Percentiles rank a stretch among this genome's conserved stretches.
These are phyloP conservation scores for Strigomonas galati DNA, from an alignment of 208 protist species.

Conservation along the genomic window DNA sequence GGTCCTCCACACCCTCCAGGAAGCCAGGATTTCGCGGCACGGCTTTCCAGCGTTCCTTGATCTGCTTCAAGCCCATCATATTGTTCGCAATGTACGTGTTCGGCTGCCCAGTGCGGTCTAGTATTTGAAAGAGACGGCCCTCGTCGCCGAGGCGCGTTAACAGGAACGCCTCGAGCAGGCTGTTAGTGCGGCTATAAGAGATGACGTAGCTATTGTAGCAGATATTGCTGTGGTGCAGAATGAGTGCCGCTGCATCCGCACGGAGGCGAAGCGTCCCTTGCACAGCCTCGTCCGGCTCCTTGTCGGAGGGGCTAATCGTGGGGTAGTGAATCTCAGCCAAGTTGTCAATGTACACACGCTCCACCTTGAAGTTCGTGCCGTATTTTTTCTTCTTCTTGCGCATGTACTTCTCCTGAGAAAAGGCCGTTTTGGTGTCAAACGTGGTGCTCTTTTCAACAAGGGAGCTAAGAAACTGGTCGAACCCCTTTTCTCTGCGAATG, in stretches of 20 bases:
- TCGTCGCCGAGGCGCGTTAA: conserved; percentile 65
- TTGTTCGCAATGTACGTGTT: conserved; percentile 58
- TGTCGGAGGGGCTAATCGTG: conserved; percentile 76
- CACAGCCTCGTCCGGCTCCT: conserved; percentile 52
- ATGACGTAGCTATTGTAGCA: conserved; percentile 72
- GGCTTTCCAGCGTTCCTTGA: conserved; percentile 84
- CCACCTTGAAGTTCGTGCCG: conserved; percentile 80
- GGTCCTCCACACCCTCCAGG: conserved; percentile 38
- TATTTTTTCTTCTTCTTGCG: conserved; percentile 91
- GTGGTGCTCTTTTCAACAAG: conserved; percentile 85
- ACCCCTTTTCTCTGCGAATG: conserved; percentile 68
- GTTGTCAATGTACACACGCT: conserved; percentile 66
- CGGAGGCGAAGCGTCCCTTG: conserved; percentile 53
- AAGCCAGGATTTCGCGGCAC: conserved; percentile 77
- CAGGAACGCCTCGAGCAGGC: conserved; percentile 65
- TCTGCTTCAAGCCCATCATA: conserved; percentile 41
- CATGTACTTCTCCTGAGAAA: conserved; percentile 92
- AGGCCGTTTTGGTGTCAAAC: conserved; percentile 85
- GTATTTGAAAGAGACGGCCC: conserved; percentile 74
- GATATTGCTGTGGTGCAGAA: conserved; percentile 85
- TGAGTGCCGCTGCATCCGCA: conserved; percentile 80
- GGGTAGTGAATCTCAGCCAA: conserved; percentile 75
- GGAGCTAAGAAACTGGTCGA: conserved; percentile 66
- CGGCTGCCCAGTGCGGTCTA: conserved; percentile 77
- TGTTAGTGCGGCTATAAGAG: conserved; percentile 78